Percentiles rank a stretch among this genome's conserved stretches.
Conservation (phyloP, 169 alveolate species). For the Plasmodium coatneyi region DNA sequence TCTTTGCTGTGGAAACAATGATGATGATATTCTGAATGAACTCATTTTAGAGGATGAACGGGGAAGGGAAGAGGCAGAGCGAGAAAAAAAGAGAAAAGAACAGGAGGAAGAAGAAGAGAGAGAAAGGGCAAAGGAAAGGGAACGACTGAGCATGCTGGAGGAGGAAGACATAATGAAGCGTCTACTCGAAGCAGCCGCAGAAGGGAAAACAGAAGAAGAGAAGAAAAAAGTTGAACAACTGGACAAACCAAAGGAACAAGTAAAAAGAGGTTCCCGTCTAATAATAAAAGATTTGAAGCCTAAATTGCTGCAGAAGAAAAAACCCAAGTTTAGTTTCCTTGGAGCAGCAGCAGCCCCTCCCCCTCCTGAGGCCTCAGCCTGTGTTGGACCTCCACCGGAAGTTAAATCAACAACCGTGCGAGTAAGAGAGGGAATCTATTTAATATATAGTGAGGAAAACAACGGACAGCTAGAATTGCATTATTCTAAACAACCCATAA, state of each 20-base stretch:
- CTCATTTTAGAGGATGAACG: conserved; percentile 5
- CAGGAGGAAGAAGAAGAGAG: background rate
- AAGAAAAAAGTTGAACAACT: background rate
- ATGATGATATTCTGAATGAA: conserved; percentile 26
- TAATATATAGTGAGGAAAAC: conserved; percentile 40
- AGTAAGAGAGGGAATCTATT: conserved; percentile 39
- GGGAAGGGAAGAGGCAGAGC: background rate
- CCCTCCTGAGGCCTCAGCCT: conserved; percentile 31
- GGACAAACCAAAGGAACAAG: background rate
- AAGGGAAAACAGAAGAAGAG: background rate
- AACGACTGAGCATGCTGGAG: conserved; percentile 6
- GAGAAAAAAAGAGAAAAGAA: background rate
- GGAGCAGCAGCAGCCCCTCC: conserved; percentile 72
- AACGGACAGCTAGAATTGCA: conserved; percentile 63
- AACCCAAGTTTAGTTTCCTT: conserved; percentile 45
- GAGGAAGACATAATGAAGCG: conserved; percentile 29
- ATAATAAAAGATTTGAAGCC: conserved; percentile 20
- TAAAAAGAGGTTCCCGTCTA: conserved; percentile 4
- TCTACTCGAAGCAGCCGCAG: conserved; percentile 1
- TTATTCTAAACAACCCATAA: conserved; percentile 27
- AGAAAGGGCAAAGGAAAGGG: conserved; percentile 8
- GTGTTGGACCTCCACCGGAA: conserved; percentile 49
- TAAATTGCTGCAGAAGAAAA: conserved; percentile 19
- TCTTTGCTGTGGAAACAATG: conserved; percentile 59
- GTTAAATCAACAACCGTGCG: conserved; percentile 26